phyloP scores from a whole-genome alignment of 208 protist genomes.

The Trypanosoma theileri region DNA sequence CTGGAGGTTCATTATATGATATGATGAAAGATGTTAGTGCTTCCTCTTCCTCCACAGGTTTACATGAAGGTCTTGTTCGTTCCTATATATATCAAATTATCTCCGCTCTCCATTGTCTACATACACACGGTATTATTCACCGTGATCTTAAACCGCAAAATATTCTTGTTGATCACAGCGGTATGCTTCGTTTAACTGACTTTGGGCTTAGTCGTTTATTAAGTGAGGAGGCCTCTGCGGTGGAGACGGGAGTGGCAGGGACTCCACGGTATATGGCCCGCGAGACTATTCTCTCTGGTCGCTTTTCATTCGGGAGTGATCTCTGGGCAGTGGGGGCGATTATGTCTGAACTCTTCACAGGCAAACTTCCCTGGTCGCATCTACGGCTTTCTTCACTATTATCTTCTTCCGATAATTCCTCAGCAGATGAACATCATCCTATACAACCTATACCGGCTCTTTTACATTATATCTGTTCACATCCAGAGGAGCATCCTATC shows the following conservation, averaged over 20 bases:
- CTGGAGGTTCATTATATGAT: conserved; percentile 61
- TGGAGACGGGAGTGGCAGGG: conserved; percentile 48
- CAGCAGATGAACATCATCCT: not conserved
- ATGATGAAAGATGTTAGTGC: conserved; percentile 41
- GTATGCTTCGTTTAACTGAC: conserved; percentile 78
- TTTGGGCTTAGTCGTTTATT: conserved; percentile 69
- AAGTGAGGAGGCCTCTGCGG: conserved; percentile 27
- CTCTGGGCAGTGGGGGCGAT: conserved; percentile 82
- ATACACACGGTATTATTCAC: conserved; percentile 71
- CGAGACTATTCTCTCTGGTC: conserved; percentile 40
- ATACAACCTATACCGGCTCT: conserved; percentile 40
- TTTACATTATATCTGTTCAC: conserved; percentile 57
- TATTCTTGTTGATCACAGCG: conserved; percentile 68
- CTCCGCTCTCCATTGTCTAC: conserved; percentile 56
- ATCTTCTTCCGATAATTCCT: too few relatives aligned
- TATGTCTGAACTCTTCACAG: conserved; percentile 66
- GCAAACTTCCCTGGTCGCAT: conserved; percentile 53
- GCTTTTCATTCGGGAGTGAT: conserved; percentile 58
- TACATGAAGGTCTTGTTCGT: conserved; percentile 58
- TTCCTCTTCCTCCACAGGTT: conserved; percentile 15
- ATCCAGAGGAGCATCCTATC: conserved; percentile 18
- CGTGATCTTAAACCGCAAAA: conserved; percentile 85
- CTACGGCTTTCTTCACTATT: too few relatives aligned
- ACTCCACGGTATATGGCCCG: conserved; percentile 77
- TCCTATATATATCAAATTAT: conserved; percentile 60